These are phyloP conservation scores for Canavalia gladiata DNA, from an alignment of 306 rosid species.

Conservation along the genomic window DNA sequence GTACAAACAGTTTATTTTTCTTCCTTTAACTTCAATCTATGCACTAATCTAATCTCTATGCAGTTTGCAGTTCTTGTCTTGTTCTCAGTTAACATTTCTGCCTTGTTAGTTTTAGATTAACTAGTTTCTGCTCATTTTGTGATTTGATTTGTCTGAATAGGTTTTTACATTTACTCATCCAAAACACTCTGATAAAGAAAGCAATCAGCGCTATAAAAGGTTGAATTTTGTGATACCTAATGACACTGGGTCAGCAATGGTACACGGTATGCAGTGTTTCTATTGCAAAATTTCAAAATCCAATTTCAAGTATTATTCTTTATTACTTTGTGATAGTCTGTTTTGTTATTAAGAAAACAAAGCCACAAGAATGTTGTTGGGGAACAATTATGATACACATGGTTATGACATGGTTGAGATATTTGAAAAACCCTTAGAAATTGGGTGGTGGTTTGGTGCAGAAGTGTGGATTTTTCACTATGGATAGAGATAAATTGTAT, in stretches of 20 bases:
- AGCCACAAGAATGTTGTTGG: neutral
- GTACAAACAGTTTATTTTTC: neutral
- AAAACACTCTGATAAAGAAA: slow-evolving; percentile 54
- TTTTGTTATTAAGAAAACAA: neutral
- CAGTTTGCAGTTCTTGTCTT: neutral
- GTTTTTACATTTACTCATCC: slow-evolving; percentile 90
- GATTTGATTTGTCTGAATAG: slow-evolving; percentile 51
- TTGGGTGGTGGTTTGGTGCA: neutral
- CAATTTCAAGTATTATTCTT: neutral
- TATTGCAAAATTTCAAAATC: slow-evolving; percentile 18
- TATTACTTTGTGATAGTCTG: neutral
- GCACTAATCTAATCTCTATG: neutral
- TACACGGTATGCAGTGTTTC: slow-evolving; percentile 78
- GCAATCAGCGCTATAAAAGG: slow-evolving; percentile 82
- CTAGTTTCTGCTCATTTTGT: slow-evolving; percentile 30
- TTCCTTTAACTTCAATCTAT: slow-evolving; percentile 21
- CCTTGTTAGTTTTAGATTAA: slow-evolving; percentile 13
- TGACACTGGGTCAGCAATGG: slow-evolving; percentile 86
- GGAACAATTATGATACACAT: neutral
- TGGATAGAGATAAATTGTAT: neutral
- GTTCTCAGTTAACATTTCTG: slow-evolving; percentile 5
- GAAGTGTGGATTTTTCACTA: neutral
- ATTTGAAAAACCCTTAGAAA: neutral
- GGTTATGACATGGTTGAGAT: slow-evolving; percentile 32
- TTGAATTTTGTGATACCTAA: slow-evolving; percentile 68